Evolutionary conservation across 2,329 filamentous ascomycete genomes (phyloP).

Genomic region (Diaporthe citri): DNA sequence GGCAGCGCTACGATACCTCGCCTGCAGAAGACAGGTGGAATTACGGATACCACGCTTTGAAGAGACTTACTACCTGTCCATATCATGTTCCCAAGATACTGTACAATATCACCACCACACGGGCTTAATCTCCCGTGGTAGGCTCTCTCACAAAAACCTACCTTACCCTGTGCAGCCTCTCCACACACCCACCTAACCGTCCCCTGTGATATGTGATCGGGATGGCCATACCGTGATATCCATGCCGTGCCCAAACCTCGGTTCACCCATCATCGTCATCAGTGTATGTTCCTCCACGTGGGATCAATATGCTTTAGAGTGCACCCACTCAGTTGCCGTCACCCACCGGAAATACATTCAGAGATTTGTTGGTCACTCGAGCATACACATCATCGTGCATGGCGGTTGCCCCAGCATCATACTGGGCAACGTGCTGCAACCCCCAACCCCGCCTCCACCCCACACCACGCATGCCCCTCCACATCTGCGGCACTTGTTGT

Average conservation of each 20-base stretch:
- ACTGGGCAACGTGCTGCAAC: background rate
- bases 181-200: background rate
- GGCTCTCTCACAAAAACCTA: background rate
- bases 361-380: background rate
- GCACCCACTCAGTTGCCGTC: background rate
- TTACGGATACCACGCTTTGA: conserved; percentile 23
- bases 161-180: background rate
- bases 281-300: background rate
- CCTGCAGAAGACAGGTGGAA: conserved; percentile 2
- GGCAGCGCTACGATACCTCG: conserved; percentile 22
- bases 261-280: background rate
- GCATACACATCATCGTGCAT: background rate
- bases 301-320: background rate
- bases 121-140: background rate
- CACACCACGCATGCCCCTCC: background rate
- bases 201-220: conserved; percentile 34
- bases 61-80: conserved; percentile 26
- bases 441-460: background rate
- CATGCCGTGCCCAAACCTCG: background rate
- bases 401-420: background rate
- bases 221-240: conserved; percentile 36
- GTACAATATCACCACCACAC: conserved; percentile 22
- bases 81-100: conserved; percentile 28
- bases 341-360: background rate
- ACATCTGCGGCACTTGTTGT: background rate